Base-by-base conservation (phyloP, 495 filamentous ascomycete genomes). In the Penicillium steckii region DNA sequence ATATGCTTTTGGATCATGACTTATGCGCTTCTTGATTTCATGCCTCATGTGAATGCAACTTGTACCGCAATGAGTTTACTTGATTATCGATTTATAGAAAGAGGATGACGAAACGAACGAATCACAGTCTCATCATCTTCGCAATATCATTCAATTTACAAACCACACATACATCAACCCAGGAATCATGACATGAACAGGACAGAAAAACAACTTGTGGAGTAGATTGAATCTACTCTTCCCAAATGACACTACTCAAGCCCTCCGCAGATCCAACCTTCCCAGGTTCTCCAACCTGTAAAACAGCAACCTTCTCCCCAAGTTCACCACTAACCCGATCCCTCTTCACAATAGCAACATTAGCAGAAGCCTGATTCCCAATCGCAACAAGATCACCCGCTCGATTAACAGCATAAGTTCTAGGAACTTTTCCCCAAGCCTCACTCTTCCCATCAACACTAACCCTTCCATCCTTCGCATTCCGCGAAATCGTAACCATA, bases 381-480 rank as follows among this genome's bases (percentile, higher is more conserved):
- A 85, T 77, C 1, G 82, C 85, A 3, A 84, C 72, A 40, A 84
- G 61, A 56, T 76, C 77, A 1, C 86, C 86, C 5, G 74, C 76
- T 50, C 74, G 74, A 57, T 85, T 89, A 56, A 91, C 69, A 27
- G 77, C 80, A 63, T 90, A 83, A 25, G 87, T 84, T 33, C 87
- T 69, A 5, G 89, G 87, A 40, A 74, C 69, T 4, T 67, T 56
- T 3, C 88, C 88, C 21, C 80, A 82, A 3, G 85, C 76, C 0
- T 84, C 67, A 10, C 69, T 75, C 15, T 78, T 64, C 33, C 82
- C 71, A 5, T 79, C 62, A 50, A 83, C 74, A 4, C 46, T 64
- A 4, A 87, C 71, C 0, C 62, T 56, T 6, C 84, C 86, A 24
- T 78, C 75, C 6, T 24, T 55, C 42, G 23, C 56, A 25, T 56